Evolutionary conservation across 228 moss, liverwort and hornwort species (phyloP).

Genomic region (Sphagnum fallax): DNA sequence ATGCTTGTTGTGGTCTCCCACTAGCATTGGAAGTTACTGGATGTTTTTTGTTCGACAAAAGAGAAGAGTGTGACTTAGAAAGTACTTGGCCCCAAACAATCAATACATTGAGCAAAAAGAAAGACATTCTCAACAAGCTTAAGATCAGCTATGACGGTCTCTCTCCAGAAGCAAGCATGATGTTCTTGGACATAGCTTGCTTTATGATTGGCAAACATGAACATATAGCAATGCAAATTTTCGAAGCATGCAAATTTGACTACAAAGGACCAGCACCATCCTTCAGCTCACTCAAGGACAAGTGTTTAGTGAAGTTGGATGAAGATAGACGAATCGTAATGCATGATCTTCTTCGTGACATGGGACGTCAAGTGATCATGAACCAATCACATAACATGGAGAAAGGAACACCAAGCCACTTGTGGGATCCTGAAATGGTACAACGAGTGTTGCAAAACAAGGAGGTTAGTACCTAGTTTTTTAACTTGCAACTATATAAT

Average conservation of each 20-base stretch:
- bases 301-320: constrained; percentile 13
- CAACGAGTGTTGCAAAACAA: neutral
- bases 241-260: constrained; percentile 9
- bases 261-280: neutral
- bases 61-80: neutral
- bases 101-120: neutral
- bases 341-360: constrained; percentile 12
- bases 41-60: constrained; percentile 3
- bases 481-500: too few relatives aligned
- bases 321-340: constrained; percentile 1
- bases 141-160: constrained; percentile 27
- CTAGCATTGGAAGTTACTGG: constrained; percentile 21
- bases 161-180: constrained; percentile 3
- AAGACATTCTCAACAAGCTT: constrained; percentile 1
- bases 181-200: constrained; percentile 37
- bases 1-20: constrained; percentile 14
- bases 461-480: constrained; percentile 5
- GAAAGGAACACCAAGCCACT: constrained; percentile 2
- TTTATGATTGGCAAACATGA: constrained; percentile 16
- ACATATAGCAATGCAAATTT: constrained; percentile 20
- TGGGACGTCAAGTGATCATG: neutral
- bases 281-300: constrained; percentile 2
- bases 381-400: neutral
- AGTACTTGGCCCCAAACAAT: constrained; percentile 12
- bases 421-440: constrained; percentile 9